phyloP scores from a whole-genome alignment of 2,329 filamentous ascomycete genomes.

The Microsporum ferrugineum region DNA sequence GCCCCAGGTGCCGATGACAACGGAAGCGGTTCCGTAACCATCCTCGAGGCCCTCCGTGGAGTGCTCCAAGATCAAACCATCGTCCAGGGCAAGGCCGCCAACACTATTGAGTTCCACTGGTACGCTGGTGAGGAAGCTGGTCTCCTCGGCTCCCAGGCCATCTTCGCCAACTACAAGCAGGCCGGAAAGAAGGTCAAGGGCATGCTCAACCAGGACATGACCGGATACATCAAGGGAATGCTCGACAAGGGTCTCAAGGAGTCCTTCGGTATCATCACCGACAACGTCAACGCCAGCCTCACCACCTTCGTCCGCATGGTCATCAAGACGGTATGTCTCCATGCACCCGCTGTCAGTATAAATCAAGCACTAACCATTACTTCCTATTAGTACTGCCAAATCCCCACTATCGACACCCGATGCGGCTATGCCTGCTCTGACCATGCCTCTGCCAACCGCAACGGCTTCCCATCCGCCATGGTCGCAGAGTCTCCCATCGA shows the following conservation, averaged over 20 bases:
- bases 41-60: conserved; percentile 78
- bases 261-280: conserved; percentile 82
- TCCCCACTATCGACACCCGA: conserved; percentile 77
- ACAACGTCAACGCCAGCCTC: conserved; percentile 72
- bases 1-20: conserved; percentile 92
- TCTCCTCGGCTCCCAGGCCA: conserved; percentile 74
- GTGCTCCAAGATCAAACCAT: conserved; percentile 64
- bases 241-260: conserved; percentile 58
- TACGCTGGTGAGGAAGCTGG: conserved; percentile 87
- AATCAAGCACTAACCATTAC: neutral
- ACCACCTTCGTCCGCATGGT: conserved; percentile 86
- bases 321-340: conserved; percentile 50
- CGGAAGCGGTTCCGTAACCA: conserved; percentile 85
- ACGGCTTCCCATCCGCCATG: conserved; percentile 56
- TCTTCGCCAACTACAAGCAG: conserved; percentile 73
- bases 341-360: neutral
- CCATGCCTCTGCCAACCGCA: conserved; percentile 55
- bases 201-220: conserved; percentile 99
- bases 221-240: conserved; percentile 66
- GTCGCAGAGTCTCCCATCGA: conserved; percentile 53
- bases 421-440: conserved; percentile 75
- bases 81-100: conserved; percentile 57
- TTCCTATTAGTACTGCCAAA: conserved; percentile 61
- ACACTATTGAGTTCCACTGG: conserved; percentile 95
- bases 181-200: conserved; percentile 68